Base-by-base conservation (phyloP, 2,329 filamentous ascomycete genomes). In the Curvularia verruculosa region DNA sequence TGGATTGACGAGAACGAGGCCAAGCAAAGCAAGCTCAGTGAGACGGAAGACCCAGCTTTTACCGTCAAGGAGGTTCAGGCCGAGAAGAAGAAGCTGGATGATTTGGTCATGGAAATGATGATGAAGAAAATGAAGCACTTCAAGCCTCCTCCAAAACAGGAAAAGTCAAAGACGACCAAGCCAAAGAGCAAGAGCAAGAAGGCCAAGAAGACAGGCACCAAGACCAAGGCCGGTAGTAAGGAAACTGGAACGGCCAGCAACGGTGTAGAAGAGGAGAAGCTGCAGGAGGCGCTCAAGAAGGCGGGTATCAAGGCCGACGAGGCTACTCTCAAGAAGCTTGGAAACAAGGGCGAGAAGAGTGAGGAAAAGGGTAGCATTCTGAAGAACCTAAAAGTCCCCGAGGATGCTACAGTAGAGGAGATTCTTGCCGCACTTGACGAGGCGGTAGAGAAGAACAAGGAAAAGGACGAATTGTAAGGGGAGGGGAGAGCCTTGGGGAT, bases 31-130 rank as follows among this genome's bases (percentile, higher is more conserved):
- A 66, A 66, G 49, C 62, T 74, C 5, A 54, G 57, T n/a, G 50
- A 52, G n/a, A 70, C 87, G 2, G 90, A 91, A 9, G 87, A 98
- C 64, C 91, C 94, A 0, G 87, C 88, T 0, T 81, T 98, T 8
- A 83, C 89, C 0, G 80, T 87, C 63, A 87, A 88, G 70, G 93
- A 96, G 5, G 56, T 75, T 39, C 80, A 86, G 56, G 82, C 81
- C 23, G 89, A 89, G 76, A 83, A 87, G 15, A 85, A 87, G 67
- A 85, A 90, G 73, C 83, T 98, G 6, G 86, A 89, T 72, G 87
- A 90, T 72, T 85, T 83, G 4, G 85, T 86, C 66, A 84, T 89
- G 73, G 86, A 91, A 23, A 82, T 93, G 47, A 83, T 91, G 52
- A 85, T 89, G 80, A 75, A 79, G 54, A 81, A 81, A 70, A 84